Conservation (phyloP, 2,329 filamentous ascomycete genomes). For the Clonostachys byssicola region DNA sequence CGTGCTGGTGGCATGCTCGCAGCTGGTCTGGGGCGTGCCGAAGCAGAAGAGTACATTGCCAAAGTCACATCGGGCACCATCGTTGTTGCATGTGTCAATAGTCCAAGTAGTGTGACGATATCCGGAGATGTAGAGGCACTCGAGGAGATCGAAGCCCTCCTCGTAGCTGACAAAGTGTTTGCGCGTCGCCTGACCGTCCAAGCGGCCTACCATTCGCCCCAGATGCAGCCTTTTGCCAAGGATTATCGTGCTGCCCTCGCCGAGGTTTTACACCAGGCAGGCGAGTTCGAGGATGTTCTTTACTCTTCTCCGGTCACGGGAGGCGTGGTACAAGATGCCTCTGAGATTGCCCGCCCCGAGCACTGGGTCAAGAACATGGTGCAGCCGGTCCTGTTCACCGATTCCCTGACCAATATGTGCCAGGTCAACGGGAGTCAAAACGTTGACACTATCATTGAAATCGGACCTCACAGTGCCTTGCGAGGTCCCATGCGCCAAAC, state of each 20-base stretch:
- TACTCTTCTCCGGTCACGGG: constrained; percentile 9
- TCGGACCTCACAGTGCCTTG: constrained; percentile 6
- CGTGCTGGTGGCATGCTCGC: constrained; percentile 22
- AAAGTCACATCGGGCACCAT: constrained; percentile 22
- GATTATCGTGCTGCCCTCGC: constrained; percentile 13
- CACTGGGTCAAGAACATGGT: constrained; percentile 16
- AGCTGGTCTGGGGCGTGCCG: constrained; percentile 21
- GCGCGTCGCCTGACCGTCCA: constrained; percentile 8
- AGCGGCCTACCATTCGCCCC: constrained; percentile 8
- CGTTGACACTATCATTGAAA: constrained; percentile 4
- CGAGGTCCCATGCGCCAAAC: constrained; percentile 6
- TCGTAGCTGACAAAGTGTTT: not conserved
- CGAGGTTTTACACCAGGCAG: constrained; percentile 2
- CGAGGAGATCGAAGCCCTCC: not conserved
- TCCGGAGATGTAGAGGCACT: constrained; percentile 33
- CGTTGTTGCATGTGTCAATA: constrained; percentile 37
- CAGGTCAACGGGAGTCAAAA: no score
- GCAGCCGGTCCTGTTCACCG: constrained; percentile 9
- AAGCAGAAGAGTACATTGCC: constrained; percentile 8
- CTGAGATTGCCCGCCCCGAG: constrained; percentile 1
- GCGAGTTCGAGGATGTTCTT: constrained; percentile 1
- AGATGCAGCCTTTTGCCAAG: constrained; percentile 3
- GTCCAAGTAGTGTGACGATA: constrained; percentile 39
- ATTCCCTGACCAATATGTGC: not conserved
- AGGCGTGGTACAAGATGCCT: not conserved